Percentiles rank a stretch among this genome's conserved stretches.
phyloP scores from a whole-genome alignment of 202 grass and related monocot genomes.

The Tripidium arundinaceum region DNA sequence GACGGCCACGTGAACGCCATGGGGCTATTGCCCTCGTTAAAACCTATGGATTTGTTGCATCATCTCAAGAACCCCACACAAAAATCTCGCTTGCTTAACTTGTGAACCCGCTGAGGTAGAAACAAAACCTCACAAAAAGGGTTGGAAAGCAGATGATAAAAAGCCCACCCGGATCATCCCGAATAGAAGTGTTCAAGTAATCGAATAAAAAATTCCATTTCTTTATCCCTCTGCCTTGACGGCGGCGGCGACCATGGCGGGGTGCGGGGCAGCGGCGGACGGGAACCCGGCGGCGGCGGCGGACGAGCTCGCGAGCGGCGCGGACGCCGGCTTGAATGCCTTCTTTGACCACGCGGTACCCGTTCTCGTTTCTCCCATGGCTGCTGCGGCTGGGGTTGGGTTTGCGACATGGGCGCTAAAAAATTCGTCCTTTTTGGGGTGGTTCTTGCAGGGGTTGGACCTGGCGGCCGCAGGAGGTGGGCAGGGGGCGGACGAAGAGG shows the following conservation, averaged over 20 bases:
- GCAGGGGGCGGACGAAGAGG: constrained; percentile 53
- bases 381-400: not conserved
- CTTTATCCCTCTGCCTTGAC: constrained; percentile 30
- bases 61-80: constrained; percentile 37
- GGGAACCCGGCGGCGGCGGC: constrained; percentile 27
- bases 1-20: constrained; percentile 55
- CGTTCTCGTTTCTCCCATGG: not conserved
- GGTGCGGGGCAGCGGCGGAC: constrained; percentile 1
- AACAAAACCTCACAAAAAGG: constrained; percentile 30
- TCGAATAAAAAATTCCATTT: constrained; percentile 36
- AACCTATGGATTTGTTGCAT: constrained; percentile 45
- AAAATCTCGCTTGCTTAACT: constrained; percentile 24
- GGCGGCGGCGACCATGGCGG: constrained; percentile 32
- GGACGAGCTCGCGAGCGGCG: constrained; percentile 36
- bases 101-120: constrained; percentile 23
- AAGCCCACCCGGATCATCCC: constrained; percentile 32
- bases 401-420: constrained; percentile 17
- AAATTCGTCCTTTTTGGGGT: not conserved
- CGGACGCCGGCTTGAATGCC: constrained; percentile 41
- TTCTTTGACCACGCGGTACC: constrained; percentile 51
- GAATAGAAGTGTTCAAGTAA: constrained; percentile 25
- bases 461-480: constrained; percentile 21
- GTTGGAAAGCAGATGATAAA: constrained; percentile 27
- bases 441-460: constrained; percentile 43
- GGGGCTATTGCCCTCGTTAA: constrained; percentile 49